phyloP scores from a whole-genome alignment of 177 flowering plant genomes.

The Telopea speciosissima region DNA sequence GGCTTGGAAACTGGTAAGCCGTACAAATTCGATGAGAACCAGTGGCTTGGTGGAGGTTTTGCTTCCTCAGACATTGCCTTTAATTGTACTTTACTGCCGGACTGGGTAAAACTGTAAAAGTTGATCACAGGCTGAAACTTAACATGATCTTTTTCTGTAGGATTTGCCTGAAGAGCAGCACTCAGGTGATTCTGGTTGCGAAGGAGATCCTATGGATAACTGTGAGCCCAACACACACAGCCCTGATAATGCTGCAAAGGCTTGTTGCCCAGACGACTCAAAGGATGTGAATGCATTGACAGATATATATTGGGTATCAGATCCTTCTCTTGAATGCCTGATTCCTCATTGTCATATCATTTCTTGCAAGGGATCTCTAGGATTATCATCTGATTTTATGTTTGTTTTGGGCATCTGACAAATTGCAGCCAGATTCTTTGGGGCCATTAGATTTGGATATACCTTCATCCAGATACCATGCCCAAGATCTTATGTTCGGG shows the following conservation, averaged over 20 bases:
- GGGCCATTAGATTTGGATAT: slow-evolving; percentile 90
- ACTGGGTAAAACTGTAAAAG: not conserved
- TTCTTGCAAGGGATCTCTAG: not conserved
- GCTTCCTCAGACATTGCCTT: not conserved
- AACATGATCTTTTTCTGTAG: slow-evolving; percentile 23
- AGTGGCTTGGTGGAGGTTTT: slow-evolving; percentile 39
- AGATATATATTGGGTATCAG: slow-evolving; percentile 81
- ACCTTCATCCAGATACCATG: slow-evolving; percentile 56
- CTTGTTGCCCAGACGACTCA: not conserved
- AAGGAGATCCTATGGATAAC: slow-evolving; percentile 27
- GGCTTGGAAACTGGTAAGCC: slow-evolving; percentile 14
- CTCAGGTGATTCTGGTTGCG: slow-evolving; percentile 17
- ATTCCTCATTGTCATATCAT: not conserved
- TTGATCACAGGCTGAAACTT: slow-evolving; percentile 3
- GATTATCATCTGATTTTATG: slow-evolving; percentile 9
- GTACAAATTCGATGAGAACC: slow-evolving; percentile 21
- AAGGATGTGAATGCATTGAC: slow-evolving; percentile 24
- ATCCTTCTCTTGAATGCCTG: not conserved
- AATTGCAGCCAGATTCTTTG: slow-evolving; percentile 86
- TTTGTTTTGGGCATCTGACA: slow-evolving; percentile 4
- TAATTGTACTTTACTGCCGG: not conserved
- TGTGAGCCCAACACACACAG: slow-evolving; percentile 22
- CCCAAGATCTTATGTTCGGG: slow-evolving; percentile 53
- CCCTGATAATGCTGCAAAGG: slow-evolving; percentile 32
- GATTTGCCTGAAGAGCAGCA: slow-evolving; percentile 28